A percentile compares a stretch with the other conserved stretches of the same genome.
Conservation (phyloP, 495 filamentous ascomycete species). For the Neurospora pannonica region DNA sequence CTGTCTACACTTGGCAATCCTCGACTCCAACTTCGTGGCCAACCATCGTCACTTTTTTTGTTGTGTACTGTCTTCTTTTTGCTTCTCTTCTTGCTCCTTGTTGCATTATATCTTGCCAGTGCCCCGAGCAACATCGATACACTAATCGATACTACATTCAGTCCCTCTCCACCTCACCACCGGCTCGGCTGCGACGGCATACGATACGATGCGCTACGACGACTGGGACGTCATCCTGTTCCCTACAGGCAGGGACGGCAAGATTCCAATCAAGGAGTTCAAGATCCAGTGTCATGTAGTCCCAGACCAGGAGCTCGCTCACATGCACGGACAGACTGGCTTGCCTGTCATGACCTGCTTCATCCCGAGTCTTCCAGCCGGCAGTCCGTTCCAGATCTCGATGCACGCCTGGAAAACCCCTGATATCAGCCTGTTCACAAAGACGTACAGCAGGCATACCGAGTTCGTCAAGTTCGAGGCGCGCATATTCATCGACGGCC, state of each 20-base stretch:
- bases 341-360: conserved; percentile 71
- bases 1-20: not conserved
- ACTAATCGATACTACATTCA: not conserved
- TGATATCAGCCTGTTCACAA: conserved; percentile 49
- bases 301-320: conserved; percentile 47
- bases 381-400: conserved; percentile 62
- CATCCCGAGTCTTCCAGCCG: conserved; percentile 53
- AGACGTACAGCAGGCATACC: conserved; percentile 49
- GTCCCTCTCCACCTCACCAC: not conserved
- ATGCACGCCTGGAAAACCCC: conserved; percentile 75
- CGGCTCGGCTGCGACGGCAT: not conserved
- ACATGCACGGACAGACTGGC: conserved; percentile 31
- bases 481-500: conserved; percentile 63
- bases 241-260: conserved; percentile 38
- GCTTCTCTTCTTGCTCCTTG: not conserved
- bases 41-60: not conserved
- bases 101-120: not conserved
- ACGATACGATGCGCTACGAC: conserved; percentile 61
- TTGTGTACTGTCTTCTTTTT: not conserved
- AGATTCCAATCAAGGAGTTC: conserved; percentile 75
- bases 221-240: conserved; percentile 85
- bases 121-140: conserved; percentile 6
- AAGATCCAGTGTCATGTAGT: conserved; percentile 71
- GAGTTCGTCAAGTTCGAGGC: conserved; percentile 57
- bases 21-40: not conserved